Conservation (phyloP, 768 basidiomycete genomes). For the Stropharia rugosoannulata region DNA sequence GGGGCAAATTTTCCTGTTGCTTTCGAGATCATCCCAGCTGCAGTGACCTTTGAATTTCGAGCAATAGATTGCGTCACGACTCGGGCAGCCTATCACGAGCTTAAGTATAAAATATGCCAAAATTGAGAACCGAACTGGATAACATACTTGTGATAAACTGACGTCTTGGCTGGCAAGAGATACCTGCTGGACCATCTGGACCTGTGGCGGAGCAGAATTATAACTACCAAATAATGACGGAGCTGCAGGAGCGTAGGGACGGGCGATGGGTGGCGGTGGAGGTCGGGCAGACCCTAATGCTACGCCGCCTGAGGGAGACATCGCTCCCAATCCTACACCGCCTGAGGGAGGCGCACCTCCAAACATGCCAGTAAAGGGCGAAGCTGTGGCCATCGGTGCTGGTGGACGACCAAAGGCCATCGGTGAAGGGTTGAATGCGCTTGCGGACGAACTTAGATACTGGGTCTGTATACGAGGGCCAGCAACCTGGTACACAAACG, state of each 20-base stretch:
- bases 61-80: slow-evolving; percentile 23
- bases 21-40: slow-evolving; percentile 17
- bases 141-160: slow-evolving; percentile 8
- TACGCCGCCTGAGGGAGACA: background rate
- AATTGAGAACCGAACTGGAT: background rate
- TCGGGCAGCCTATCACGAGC: slow-evolving; percentile 13
- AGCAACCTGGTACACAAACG: background rate
- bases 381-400: background rate
- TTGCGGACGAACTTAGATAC: background rate
- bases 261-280: background rate
- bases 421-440: too few species aligned
- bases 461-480: slow-evolving; percentile 2
- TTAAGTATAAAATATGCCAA: background rate
- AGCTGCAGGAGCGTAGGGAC: background rate
- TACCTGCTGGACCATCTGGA: background rate
- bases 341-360: too few species aligned
- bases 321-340: background rate
- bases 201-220: background rate
- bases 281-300: background rate
- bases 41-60: slow-evolving; percentile 21
- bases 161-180: slow-evolving; percentile 1
- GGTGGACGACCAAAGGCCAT: background rate
- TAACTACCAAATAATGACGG: too few species aligned
- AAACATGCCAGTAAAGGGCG: background rate
- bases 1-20: slow-evolving; percentile 10